phyloP scores from a whole-genome alignment of 805 yeast genomes.

The Hanseniaspora lindneri region DNA sequence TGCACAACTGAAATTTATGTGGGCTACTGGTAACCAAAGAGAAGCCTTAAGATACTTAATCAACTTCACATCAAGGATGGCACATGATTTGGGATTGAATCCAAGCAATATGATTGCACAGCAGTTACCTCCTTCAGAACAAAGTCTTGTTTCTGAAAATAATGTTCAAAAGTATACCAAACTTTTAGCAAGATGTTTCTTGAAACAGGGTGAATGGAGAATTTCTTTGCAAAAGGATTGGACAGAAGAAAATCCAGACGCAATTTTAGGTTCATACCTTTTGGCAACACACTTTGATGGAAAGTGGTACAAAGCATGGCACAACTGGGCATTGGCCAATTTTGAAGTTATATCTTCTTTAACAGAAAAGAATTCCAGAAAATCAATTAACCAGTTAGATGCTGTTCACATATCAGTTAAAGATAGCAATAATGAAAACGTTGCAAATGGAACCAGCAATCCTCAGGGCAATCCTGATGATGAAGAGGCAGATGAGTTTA shows the following conservation, averaged over 20 bases:
- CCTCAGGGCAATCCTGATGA: no score
- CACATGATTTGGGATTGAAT: conserved; percentile 74
- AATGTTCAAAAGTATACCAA: conserved; percentile 75
- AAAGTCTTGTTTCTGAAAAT: conserved; percentile 32
- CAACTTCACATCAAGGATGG: conserved; percentile 83
- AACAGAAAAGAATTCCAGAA: conserved; percentile 23
- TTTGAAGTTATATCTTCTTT: conserved; percentile 79
- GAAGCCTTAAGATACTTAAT: conserved; percentile 79
- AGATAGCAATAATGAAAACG: conserved; percentile 17
- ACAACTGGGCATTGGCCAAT: conserved; percentile 97
- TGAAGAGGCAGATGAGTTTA: conserved; percentile 19
- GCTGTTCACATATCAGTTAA: conserved; percentile 14
- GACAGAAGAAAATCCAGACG: conserved; percentile 67
- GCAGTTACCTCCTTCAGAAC: conserved; percentile 55
- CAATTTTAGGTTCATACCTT: conserved; percentile 80
- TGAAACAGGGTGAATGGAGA: conserved; percentile 98
- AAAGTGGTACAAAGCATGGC: conserved; percentile 98
- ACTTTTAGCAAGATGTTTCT: conserved; percentile 80
- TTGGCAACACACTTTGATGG: conserved; percentile 90
- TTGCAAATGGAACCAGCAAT: conserved; percentile 1
- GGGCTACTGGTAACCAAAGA: conserved; percentile 84
- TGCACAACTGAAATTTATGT: conserved; percentile 90
- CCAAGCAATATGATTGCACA: conserved; percentile 80
- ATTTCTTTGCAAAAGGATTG: conserved; percentile 67
- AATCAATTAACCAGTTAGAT: conserved; percentile 3